These are phyloP conservation scores for Usnea hakonensis DNA, from an alignment of 495 filamentous ascomycete species.

Conservation along the genomic window DNA sequence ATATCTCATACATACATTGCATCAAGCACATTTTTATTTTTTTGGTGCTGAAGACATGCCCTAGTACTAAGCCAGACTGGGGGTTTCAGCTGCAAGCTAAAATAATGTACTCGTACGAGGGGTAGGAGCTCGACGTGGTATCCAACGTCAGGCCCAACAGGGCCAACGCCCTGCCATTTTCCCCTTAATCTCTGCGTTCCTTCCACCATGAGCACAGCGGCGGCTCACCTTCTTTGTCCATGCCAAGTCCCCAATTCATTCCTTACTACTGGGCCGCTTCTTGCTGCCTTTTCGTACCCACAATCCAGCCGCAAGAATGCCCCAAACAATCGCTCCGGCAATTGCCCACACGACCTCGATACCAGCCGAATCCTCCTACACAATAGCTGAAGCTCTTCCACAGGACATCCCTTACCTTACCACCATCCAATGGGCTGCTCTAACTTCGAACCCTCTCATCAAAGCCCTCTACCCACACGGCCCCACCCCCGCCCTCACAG, in stretches of 20 bases:
- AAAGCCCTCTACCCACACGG: constrained; percentile 20
- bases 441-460: constrained; percentile 18
- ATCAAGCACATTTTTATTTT: too few species aligned
- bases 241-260: not conserved
- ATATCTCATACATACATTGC: too few species aligned
- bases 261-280: not conserved
- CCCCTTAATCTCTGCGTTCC: not conserved
- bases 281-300: not conserved
- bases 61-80: not conserved
- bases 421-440: constrained; percentile 21
- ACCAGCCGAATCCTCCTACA: not conserved
- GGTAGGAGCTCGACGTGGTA: not conserved
- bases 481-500: constrained; percentile 15
- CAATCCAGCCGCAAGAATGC: not conserved
- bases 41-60: not conserved
- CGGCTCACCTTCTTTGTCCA: not conserved
- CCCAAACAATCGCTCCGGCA: not conserved
- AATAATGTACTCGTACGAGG: too few species aligned
- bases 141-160: not conserved
- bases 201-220: not conserved
- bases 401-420: constrained; percentile 17
- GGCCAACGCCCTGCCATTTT: not conserved
- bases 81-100: not conserved
- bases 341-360: not conserved
- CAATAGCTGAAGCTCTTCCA: constrained; percentile 7